Evolutionary conservation across 345 rosid species (phyloP).

Genomic region (Psidium friedrichsthalianum): DNA sequence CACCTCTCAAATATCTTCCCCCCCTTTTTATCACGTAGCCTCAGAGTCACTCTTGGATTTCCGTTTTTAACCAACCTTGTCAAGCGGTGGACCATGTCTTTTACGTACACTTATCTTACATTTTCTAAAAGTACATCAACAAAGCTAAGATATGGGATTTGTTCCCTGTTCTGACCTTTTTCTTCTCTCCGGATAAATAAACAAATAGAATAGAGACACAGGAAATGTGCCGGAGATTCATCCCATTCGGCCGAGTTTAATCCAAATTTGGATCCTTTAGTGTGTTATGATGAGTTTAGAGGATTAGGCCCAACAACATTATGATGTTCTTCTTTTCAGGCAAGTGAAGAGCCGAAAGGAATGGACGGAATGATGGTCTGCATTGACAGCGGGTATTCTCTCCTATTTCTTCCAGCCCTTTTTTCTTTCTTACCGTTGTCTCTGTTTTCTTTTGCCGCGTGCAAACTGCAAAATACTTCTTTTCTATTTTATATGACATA

Average conservation of each 20-base stretch:
- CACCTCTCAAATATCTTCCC: not conserved
- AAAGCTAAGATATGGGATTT: not conserved
- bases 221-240: not conserved
- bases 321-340: not conserved
- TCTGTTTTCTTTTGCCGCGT: not conserved
- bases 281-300: not conserved
- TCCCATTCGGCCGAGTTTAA: not conserved
- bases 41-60: not conserved
- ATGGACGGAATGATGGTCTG: not conserved
- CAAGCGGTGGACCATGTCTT: not conserved
- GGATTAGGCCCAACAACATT: not conserved
- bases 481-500: not conserved
- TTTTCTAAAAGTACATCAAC: not conserved
- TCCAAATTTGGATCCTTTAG: not conserved
- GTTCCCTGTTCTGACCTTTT: not conserved
- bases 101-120: too few relatives aligned
- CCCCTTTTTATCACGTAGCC: not conserved
- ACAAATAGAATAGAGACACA: not conserved
- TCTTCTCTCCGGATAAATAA: not conserved
- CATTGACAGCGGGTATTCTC: not conserved
- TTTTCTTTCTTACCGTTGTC: not conserved
- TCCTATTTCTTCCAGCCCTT: not conserved
- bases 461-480: not conserved
- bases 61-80: not conserved
- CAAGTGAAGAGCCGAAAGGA: not conserved